Base-by-base conservation (phyloP, 345 rosid genomes). In the Salix udensis region DNA sequence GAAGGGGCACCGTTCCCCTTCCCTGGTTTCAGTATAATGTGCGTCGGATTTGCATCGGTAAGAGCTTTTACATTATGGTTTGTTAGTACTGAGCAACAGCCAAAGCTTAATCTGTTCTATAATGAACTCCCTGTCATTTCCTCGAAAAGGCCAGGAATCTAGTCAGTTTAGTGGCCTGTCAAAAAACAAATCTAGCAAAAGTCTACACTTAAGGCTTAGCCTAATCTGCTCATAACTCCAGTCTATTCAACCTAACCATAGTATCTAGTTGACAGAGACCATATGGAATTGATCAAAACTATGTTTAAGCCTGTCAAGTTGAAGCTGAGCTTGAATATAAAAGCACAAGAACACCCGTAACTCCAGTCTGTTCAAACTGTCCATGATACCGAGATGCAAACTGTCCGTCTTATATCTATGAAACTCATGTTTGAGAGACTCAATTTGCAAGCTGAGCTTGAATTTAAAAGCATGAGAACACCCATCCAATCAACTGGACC, bases 21-120 rank as follows among this genome's bases (percentile, higher is more conserved):
- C 83, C 97, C 94, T 34, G 98, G 98, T 61, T 92, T 95, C 85
- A 95, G 98, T 81, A 88, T 95, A 28, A 87, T 91, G 97, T 91
- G 93, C 70, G 80, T 78, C 0, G 94, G 90, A 53, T 83, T 95
- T 58, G 86, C 87, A 26, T 75, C 88, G 86, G 97, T 95, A 90
- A 85, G 88, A 71, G 7, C 30, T 70, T 50, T 14, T 71, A 42
- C 71, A 1, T 65, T 50, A 12, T 65, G 62, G 3, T 55, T 55
- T 52, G n/a, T 53, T 19, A 53, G 4, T 21, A 53, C 60, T 18
- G n/a, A 46, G 60, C 21, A 19, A 7, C 7, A 19, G n/a, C 9
- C 60, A 19, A 53, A 53, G 24, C 60, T 53, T 7, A 19, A 19
- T 53, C 23, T 19, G 60, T 53, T 53, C 21, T 53, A 21, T 53